These are phyloP conservation scores for Ustilago bromivora DNA, from an alignment of 1,284 basidiomycete species.

Conservation along the genomic window DNA sequence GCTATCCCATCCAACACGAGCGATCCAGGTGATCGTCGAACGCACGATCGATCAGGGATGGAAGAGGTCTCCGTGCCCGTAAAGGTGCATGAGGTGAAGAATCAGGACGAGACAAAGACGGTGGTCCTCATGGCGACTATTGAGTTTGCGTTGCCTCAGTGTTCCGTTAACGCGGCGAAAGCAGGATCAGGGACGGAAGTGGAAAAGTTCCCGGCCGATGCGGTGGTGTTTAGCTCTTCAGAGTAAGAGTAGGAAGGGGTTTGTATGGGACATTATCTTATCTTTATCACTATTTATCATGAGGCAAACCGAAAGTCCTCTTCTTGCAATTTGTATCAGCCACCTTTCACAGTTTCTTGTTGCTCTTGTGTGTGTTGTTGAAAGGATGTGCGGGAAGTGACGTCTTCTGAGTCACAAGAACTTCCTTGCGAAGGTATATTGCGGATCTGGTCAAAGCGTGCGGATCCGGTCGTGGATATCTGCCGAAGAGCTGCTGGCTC, in stretches of 20 bases:
- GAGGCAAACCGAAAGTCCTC: too few relatives aligned
- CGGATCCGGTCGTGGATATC: too few relatives aligned
- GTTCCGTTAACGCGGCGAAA: neutral
- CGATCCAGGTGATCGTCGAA: constrained; percentile 45
- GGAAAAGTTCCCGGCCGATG: constrained; percentile 31
- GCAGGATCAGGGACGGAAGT: neutral
- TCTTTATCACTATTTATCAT: neutral
- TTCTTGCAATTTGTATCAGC: neutral
- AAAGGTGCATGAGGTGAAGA: constrained; percentile 67
- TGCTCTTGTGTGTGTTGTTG: too few relatives aligned
- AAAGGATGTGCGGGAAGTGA: too few relatives aligned
- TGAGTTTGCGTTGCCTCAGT: constrained; percentile 36
- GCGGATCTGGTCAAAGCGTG: too few relatives aligned
- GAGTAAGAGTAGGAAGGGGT: constrained; percentile 4
- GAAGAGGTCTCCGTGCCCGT: constrained; percentile 57
- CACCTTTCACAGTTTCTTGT: neutral
- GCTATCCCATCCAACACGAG: constrained; percentile 34
- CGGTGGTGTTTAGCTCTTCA: constrained; percentile 35
- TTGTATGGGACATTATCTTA: neutral
- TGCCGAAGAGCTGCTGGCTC: too few relatives aligned
- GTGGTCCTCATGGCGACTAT: constrained; percentile 50
- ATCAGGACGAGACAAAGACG: constrained; percentile 66
- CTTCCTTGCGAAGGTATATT: too few relatives aligned
- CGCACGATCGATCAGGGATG: constrained; percentile 31
- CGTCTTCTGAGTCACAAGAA: too few relatives aligned